Percentiles rank a stretch among this genome's conserved stretches.
Conservation (phyloP, 2,329 filamentous ascomycete species). For the Geoglossum cookeanum region DNA sequence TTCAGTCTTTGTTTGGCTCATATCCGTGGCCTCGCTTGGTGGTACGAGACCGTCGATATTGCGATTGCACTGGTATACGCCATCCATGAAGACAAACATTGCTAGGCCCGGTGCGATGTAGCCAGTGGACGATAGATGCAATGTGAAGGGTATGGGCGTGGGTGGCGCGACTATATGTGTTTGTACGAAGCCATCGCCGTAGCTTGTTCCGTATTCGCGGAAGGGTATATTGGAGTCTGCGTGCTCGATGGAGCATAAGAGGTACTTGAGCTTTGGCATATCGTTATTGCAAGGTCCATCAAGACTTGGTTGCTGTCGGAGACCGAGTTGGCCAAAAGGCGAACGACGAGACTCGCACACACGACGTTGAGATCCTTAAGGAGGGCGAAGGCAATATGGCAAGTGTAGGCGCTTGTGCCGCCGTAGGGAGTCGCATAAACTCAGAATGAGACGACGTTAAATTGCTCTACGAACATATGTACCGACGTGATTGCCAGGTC, state of each 20-base stretch:
- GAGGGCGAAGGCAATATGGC: neutral
- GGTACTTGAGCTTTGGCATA: constrained; percentile 35
- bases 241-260: constrained; percentile 32
- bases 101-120: constrained; percentile 35
- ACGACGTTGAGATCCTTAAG: neutral
- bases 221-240: constrained; percentile 23
- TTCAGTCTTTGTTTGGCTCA: constrained; percentile 23
- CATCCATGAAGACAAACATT: constrained; percentile 37
- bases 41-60: constrained; percentile 26
- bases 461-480: neutral
- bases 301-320: neutral
- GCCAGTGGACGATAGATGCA: constrained; percentile 28
- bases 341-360: neutral
- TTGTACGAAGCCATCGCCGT: constrained; percentile 32
- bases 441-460: neutral
- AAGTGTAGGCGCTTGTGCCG: neutral
- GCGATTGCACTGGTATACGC: constrained; percentile 37
- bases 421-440: neutral
- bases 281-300: constrained; percentile 5
- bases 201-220: constrained; percentile 29
- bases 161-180: constrained; percentile 31
- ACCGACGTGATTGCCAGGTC: neutral
- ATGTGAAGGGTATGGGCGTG: constrained; percentile 26
- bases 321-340: neutral
- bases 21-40: constrained; percentile 13